These are phyloP conservation scores for Teunomyces cretensis DNA, from an alignment of 805 yeast genomes.

Conservation along the genomic window DNA sequence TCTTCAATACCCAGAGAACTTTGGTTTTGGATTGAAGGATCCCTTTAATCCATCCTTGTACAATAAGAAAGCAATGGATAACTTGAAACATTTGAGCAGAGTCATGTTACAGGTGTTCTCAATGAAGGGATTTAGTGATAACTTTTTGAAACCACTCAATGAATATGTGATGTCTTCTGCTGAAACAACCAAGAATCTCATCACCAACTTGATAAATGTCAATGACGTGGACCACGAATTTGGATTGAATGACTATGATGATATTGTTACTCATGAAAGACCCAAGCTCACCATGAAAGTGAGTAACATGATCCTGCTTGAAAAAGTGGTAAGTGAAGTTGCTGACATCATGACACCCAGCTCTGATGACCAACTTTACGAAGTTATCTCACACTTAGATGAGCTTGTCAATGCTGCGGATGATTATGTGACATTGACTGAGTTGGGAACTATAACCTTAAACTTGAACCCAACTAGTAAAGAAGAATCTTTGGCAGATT, in stretches of 20 bases:
- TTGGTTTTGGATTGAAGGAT: slow-evolving; percentile 46
- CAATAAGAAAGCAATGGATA: slow-evolving; percentile 36
- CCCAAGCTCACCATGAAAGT: slow-evolving; percentile 46
- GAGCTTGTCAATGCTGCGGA: slow-evolving; percentile 35
- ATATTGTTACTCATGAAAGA: slow-evolving; percentile 51
- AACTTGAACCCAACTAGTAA: slow-evolving; percentile 54
- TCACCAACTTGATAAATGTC: slow-evolving; percentile 51
- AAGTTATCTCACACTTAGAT: slow-evolving; percentile 43
- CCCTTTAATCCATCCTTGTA: slow-evolving; percentile 20
- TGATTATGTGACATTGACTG: slow-evolving; percentile 49
- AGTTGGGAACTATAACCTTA: slow-evolving; percentile 52
- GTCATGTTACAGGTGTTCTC: slow-evolving; percentile 64
- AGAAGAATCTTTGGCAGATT: slow-evolving; percentile 50
- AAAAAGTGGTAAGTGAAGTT: slow-evolving; percentile 41
- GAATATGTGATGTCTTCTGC: slow-evolving; percentile 59
- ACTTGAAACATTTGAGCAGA: slow-evolving; percentile 55
- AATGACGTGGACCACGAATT: slow-evolving; percentile 59
- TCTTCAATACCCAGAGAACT: slow-evolving; percentile 54
- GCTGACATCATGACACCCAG: slow-evolving; percentile 46
- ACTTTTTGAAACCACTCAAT: slow-evolving; percentile 76
- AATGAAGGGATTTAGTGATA: slow-evolving; percentile 68
- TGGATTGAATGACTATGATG: slow-evolving; percentile 65
- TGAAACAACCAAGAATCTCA: slow-evolving; percentile 45
- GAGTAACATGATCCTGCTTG: slow-evolving; percentile 48
- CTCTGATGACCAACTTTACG: slow-evolving; percentile 54